Evolutionary conservation across 805 yeast genomes (phyloP), one percentile per base, ranked within the genome.

Genomic region (Torulaspora franciscae): DNA sequence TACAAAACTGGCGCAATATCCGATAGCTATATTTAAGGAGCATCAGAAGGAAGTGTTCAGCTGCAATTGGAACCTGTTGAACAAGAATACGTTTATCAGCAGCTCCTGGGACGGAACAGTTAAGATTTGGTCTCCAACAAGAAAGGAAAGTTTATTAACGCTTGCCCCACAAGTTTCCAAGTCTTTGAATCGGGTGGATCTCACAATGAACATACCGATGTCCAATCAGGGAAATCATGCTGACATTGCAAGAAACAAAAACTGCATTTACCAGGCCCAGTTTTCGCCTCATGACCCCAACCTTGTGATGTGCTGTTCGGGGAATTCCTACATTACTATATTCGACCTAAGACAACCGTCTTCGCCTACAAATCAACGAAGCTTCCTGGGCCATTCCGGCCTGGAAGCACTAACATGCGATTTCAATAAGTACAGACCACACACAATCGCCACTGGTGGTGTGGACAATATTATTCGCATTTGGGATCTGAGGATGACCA

Each of bases 91-190:
- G 13, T 86, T 91, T 64, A 80, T 83, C 32, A 75, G 91, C 14
- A 76, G 90, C 23, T 83, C 95, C 7, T 91, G 98, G 98, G 98
- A 91, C 63, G 96, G 97, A 0, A 70, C 84, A 0, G 76, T 90
- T 30, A 87, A 86, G 63, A 58, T 87, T 3, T 86, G 95, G 95
- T 64, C 81, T 0, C 89, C 93, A 0, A 64, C 65, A 32, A 69
- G 89, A 45, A 67, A 64, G 24, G 67, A 72, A 14, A 78, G 88
- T 22, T 49, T 86, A 44, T 38, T 80, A 45, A 82, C 90, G 0
- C 68, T 87, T 35, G 60, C 68, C 22, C 65, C 71, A 1, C 47
- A 51, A 2, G 48, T 56, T 14, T 61, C 67, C 14, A 56, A 52
- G 42, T 70, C 62, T 49, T 60, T 57, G 24, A 42, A 48, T 22